Base-by-base conservation (phyloP, 495 filamentous ascomycete genomes). In the Penicillium diatomitis region DNA sequence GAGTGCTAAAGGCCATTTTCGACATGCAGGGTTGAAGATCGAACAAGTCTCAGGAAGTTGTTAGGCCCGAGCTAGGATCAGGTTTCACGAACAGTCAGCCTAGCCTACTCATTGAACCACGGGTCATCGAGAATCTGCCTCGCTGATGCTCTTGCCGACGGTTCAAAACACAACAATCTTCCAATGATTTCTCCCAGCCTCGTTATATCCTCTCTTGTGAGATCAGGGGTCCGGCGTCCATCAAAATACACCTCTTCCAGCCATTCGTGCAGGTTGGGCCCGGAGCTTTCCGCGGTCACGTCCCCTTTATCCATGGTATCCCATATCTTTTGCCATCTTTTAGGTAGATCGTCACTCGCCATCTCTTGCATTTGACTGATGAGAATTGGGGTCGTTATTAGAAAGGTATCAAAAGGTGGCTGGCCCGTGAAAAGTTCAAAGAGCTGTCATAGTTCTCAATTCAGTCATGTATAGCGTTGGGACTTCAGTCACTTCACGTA, bases 361-460 rank as follows among this genome's bases (percentile, higher is more conserved):
- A 62, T 65, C 44, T 69, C 58, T 38, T 42, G 57, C 61, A 69
- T 67, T 55, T 69, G 61, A 11, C 50, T 37, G 38, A 67, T 47
- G 11, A 71, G 58, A 8, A 63, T 63, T 33, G 36, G 11, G 20
- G 60, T 55, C 9, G 58, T 71, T 54, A 57, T 51, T 31, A 69
- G 46, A 41, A 62, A 54, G 28, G 55, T 65, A 38, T 68, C 63
- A 43, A 71, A 71, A 39, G 66, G 63, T 28, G 66, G 61, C 40
- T 68, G 65, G 41, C 63, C 63, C 0, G 44, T 36, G 36, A 71
- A 63, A 12, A 71, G 58, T 56, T 71, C 65, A 56, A 69, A 71
- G 27, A 71, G 58, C 68, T 71, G 52, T 44, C 39, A 54, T 30
- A 45, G 6, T 28, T 50, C 43, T 66, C 31, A 63, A 47, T 42